A percentile compares a stretch with the other conserved stretches of the same genome.
These are phyloP conservation scores for Mortierella sp. DNA, from an alignment of 371 early-diverging fungal species.

Conservation along the genomic window DNA sequence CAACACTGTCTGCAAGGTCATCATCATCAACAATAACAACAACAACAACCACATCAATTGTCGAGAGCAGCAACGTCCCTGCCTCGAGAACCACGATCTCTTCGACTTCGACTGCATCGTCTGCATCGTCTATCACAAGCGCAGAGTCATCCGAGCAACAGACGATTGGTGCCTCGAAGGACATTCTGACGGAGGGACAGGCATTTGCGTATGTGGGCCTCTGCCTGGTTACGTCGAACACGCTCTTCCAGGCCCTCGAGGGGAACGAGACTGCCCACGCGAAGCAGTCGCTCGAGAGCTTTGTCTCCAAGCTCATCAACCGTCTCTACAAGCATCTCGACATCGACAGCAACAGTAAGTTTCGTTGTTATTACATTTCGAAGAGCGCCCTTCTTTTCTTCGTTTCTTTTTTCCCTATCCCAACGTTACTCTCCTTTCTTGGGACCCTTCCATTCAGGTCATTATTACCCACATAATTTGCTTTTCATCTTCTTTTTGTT, in stretches of 20 bases:
- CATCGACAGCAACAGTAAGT: constrained; percentile 52
- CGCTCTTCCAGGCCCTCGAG: constrained; percentile 49
- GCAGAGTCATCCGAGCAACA: constrained; percentile 11
- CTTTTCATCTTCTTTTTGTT: background rate
- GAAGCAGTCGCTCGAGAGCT: constrained; percentile 51
- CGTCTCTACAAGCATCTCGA: constrained; percentile 47
- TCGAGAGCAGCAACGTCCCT: constrained; percentile 9
- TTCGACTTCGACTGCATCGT: background rate
- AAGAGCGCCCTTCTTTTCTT: no score
- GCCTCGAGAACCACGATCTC: background rate
- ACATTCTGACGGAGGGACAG: constrained; percentile 51
- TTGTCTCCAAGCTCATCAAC: constrained; percentile 55
- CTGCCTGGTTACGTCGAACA: constrained; percentile 53
- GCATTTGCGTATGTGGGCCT: constrained; percentile 57
- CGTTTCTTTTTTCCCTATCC: background rate
- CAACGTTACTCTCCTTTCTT: background rate
- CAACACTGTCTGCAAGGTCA: constrained; percentile 2
- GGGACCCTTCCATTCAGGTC: constrained; percentile 32
- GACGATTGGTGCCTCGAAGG: constrained; percentile 50
- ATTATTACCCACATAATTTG: constrained; percentile 15
- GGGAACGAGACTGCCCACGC: constrained; percentile 50
- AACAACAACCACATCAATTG: constrained; percentile 8
- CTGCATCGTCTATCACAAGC: constrained; percentile 4
- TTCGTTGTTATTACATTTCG: background rate
- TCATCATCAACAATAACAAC: background rate